Base-by-base conservation (phyloP, 2,329 filamentous ascomycete genomes). In the Bipolaris sorokiniana region DNA sequence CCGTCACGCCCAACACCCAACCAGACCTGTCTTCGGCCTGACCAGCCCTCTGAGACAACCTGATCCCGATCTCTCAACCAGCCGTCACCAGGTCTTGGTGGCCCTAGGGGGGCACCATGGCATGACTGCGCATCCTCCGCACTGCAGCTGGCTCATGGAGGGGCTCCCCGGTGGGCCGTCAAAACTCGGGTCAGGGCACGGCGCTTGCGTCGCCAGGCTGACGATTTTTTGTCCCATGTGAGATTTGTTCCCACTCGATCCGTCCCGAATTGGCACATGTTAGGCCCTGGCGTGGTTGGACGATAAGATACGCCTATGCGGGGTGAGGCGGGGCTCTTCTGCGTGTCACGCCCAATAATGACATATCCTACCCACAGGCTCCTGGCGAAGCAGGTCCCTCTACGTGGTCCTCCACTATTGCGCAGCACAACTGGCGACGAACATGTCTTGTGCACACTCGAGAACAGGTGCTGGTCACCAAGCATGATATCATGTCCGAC, bases 151-250 rank as follows among this genome's bases (percentile, higher is more conserved):
- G 51, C 56, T 10, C 3, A 13, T 20, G 48, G 48, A 38, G 46
- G 51, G 41, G 28, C 36, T 44, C 52, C 55, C 58, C 50, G 48
- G 50, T 42, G 48, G 23, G 44, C 28, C 18, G 38, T 57, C 54
- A 33, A 36, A 31, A 52, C 47, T 60, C 44, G 45, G 55, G 45
- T 50, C 58, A 55, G 48, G 51, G 56, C 56, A 56, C 51, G 64
- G 67, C 69, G 68, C 64, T 64, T 67, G 68, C 66, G 63, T 71
- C 67, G 68, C 67, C 63, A 73, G 69, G 61, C 66, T 67, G 68
- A 66, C 62, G 34, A 49, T 59, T 57, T 54, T 56, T 7, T 44
- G 23, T 58, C 50, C 48, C 54, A 50, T 54, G 55, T 64, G 54
- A 56, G 50, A 54, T 54, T 28, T 58, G 42, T 46, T 41, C 54